Conservation (phyloP, 2,329 filamentous ascomycete genomes). For the Beauveria rudraprayagi region DNA sequence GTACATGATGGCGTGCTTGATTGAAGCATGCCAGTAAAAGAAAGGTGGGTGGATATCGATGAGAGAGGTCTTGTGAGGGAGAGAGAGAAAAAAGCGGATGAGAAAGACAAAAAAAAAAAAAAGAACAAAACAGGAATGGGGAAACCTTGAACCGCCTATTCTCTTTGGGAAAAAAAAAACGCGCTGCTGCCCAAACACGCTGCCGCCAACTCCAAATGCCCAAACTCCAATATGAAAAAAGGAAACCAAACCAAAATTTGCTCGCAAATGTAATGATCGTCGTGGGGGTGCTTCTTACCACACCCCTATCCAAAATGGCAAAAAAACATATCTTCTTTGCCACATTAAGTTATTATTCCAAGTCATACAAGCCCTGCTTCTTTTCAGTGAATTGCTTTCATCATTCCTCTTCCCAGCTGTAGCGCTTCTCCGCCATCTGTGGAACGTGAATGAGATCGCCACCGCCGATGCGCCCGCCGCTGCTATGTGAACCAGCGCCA, state of each 20-base stretch:
- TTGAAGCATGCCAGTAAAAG: not conserved
- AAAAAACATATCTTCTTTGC: not conserved
- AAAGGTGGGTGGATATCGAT: constrained; percentile 5
- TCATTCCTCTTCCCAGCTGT: constrained; percentile 41
- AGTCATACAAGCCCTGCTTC: not conserved
- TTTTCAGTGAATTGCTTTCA: not conserved
- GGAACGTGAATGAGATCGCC: constrained; percentile 43
- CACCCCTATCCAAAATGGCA: constrained; percentile 1
- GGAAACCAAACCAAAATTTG: not conserved
- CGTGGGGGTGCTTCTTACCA: not conserved
- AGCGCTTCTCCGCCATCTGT: constrained; percentile 40
- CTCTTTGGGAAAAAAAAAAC: not conserved
- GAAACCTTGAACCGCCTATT: not conserved
- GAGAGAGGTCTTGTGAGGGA: not conserved
- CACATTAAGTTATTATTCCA: not conserved
- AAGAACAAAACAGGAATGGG: not conserved
- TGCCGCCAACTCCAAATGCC: constrained; percentile 5
- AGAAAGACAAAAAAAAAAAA: not conserved
- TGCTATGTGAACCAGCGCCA: constrained; percentile 17
- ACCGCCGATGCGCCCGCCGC: constrained; percentile 36
- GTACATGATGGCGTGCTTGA: not conserved
- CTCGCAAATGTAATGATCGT: constrained; percentile 3
- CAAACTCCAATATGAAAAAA: not conserved
- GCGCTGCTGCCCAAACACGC: not conserved
- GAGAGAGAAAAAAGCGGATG: not conserved